Base-by-base conservation (phyloP, 1,284 basidiomycete genomes). In the Melampsora occidentalis region DNA sequence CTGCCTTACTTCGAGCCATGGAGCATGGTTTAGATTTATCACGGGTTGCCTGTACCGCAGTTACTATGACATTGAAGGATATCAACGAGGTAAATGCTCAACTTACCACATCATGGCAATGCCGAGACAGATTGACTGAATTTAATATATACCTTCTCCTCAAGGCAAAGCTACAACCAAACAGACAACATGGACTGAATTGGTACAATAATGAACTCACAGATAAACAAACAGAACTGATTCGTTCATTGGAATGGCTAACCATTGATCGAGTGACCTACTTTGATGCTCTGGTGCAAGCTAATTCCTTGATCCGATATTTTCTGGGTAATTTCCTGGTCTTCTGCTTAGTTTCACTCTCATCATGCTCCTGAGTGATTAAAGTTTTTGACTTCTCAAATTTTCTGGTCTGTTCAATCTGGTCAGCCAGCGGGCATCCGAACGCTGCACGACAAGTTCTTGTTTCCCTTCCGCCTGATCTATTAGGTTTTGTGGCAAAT, bases 201-300 rank as follows among this genome's bases (percentile, higher is more conserved):
- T 53, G 63, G 31, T 68, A 67, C 39, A 69, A 57, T 51, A 53
- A 69, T 64, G 53, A 69, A 61, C 62, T 76, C n/a, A 76, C 75
- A 22, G 67, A 70, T 46, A 69, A 64, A 69, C 75, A 70, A 57
- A 76, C 49, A n/a, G 73, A 91, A 66, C 86, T 99, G 10, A 87
- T 97, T 68, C 88, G 93, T 10, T 91, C 92, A 0, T 90, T 98
- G 76, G 95, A 98, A 81, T 99, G 96, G 96, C 91, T 96, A 63
- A 91, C 89, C 0, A 91, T 93, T 82, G 85, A 88, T 78, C 77
- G 77, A 10, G 69, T 78, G 22, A 96, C 93, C 0, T 89, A 90
- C 78, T 84, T 86, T n/a, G 89, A 89, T 20, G 93, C 93, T 0
- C 84, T 97, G 3, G 87, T 90, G 80, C 91, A 94, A 80, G 89